Percentiles rank a stretch among this genome's conserved stretches.
Conservation (phyloP, 768 basidiomycete species). For the Nidularia sp. region DNA sequence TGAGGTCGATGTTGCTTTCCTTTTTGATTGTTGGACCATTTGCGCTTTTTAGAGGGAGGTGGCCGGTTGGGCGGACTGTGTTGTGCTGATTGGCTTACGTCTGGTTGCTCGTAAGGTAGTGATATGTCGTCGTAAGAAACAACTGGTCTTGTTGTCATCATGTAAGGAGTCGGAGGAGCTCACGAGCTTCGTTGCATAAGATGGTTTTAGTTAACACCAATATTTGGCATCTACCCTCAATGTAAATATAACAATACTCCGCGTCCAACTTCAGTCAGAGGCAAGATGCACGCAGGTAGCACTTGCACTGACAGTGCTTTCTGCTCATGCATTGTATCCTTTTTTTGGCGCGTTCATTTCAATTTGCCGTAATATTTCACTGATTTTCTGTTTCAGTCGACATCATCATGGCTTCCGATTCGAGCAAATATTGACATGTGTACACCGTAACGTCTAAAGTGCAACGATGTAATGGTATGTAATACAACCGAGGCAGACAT, state of each 20-base stretch:
- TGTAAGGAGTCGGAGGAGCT: neutral
- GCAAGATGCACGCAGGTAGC: neutral
- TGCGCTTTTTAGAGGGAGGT: slow-evolving; percentile 55
- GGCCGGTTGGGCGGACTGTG: slow-evolving; percentile 7
- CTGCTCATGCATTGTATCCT: no score
- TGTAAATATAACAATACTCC: neutral
- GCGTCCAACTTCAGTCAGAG: neutral
- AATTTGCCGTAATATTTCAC: no score
- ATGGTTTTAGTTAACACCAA: neutral
- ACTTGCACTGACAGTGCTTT: no score
- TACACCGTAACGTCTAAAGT: no score
- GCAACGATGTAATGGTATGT: no score
- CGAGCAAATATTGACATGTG: no score
- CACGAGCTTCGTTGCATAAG: neutral
- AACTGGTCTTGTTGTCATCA: slow-evolving; percentile 36
- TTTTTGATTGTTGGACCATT: slow-evolving; percentile 31
- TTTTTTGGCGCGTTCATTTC: no score
- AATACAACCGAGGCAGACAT: no score
- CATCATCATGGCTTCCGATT: no score
- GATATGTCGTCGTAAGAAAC: slow-evolving; percentile 67
- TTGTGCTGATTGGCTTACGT: slow-evolving; percentile 6
- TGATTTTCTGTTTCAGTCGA: no score
- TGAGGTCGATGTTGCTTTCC: slow-evolving; percentile 13
- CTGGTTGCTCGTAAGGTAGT: slow-evolving; percentile 26
- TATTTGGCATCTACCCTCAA: neutral